Base-by-base conservation (phyloP, 495 filamentous ascomycete species). In the Talaromyces wortmannii region DNA sequence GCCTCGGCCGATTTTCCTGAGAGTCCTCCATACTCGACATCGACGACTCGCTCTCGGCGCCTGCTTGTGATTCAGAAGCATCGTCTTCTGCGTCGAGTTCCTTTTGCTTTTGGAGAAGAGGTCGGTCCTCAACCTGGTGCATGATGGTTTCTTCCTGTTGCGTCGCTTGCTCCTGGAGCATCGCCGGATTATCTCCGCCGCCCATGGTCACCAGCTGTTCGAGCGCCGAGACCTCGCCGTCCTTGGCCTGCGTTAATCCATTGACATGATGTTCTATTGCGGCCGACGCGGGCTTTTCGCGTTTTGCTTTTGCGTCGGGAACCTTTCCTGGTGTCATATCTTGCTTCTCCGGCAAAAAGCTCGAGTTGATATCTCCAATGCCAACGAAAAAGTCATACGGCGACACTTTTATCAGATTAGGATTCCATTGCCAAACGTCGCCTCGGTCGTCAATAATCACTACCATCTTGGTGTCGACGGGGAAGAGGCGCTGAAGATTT, bases 311-410 rank as follows among this genome's bases (percentile, higher is more conserved):
- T 2, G 58, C 55, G 15, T 29, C 61, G 31, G 56, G 50, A 31
- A 50, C 61, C 17, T 29, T 53, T 42, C 53, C 30, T 10, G 71
- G 58, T 33, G 72, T 79, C 18, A 92, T 69, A 50, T 92, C 91
- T 59, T 90, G 84, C 49, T 89, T 84, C 65, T 95, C 94, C 0
- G 94, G 95, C 52, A 99, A 67, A 67, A 97, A 97, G 61, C 89
- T 96, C 3, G 94, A 95, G 74, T 99, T 99, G 75, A 99, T 99
- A 68, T 99, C 94, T 47, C 94, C 94, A 61, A 96, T 97, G 23
- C 95, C 95, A 31, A 92, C 87, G 66, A 97, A 98, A 67, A 99
- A 99, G 64, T 97, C 92, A 66, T 95, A 99, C 6, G 91, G 90
- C 12, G 80, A 81, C 31, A 99, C 95, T 70, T 95, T 96, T 72